Percentiles rank a stretch among this genome's conserved stretches.
phyloP scores from a whole-genome alignment of 129 eudicot species.

The Arctium minus region DNA sequence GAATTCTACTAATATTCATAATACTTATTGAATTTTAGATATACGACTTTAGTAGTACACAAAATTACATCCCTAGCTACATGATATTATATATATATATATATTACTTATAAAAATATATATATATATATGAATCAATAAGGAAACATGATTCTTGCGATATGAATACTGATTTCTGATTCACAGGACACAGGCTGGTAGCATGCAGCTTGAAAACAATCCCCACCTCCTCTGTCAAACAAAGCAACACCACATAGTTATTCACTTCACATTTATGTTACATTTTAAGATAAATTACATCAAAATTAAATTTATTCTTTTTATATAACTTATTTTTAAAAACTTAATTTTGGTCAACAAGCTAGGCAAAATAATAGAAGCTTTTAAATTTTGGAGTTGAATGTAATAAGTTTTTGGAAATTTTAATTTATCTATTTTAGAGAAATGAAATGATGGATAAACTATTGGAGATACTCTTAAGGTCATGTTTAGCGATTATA shows the following conservation, averaged over 20 bases:
- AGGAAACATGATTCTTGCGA: neutral
- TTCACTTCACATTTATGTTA: neutral
- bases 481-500: too few relatives aligned
- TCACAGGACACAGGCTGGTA: constrained; percentile 43
- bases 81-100: too few relatives aligned
- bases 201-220: constrained; percentile 67
- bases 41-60: neutral
- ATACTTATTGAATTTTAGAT: neutral
- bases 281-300: neutral
- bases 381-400: too few relatives aligned
- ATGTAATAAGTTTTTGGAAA: too few relatives aligned
- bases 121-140: neutral
- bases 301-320: neutral
- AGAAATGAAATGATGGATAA: too few relatives aligned
- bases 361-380: too few relatives aligned
- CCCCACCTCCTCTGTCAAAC: constrained; percentile 69
- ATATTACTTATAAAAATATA: neutral
- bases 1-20: neutral
- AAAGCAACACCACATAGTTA: constrained; percentile 1
- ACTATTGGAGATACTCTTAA: too few relatives aligned
- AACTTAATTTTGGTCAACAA: too few relatives aligned
- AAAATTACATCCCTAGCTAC: neutral
- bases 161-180: neutral
- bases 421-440: too few relatives aligned
- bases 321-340: neutral